Base-by-base conservation (phyloP, 1,139 yeast genomes). In the Hyphopichia buzzinii region DNA sequence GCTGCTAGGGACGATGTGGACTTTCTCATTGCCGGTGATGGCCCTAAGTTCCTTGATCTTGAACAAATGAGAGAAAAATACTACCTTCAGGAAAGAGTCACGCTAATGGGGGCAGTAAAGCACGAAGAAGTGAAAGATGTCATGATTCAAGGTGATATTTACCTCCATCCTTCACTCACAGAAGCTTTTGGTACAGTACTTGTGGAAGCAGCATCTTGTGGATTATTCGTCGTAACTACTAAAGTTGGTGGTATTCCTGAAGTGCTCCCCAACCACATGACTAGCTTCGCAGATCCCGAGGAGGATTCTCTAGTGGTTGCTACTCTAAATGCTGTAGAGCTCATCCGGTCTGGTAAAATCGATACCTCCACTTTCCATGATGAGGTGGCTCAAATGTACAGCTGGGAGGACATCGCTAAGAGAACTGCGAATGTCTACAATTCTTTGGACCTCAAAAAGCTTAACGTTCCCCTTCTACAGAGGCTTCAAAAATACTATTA, bases 221-320 rank as follows among this genome's bases (percentile, higher is more conserved):
- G 97, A 0, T 61, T 94, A 26, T 72, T 87, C 24, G 96, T 94
- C 2, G 98, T 94, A 0, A 90, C 97, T 0, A 94, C 99, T 0
- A 81, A 82, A 42, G 98, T 94, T 0, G 99, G 99, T 2, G 99
- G 98, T 3, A 90, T 92, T 30, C 97, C 97, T 0, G 99, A 94
- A 53, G 98, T 94, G 3, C 62, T 94, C 29, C 99, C 98, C 0
- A 73, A 76, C 19, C 88, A 89, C 52, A 92, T 94, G 97, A 89
- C 96, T 0, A 85, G 84, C 3, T 92, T 86, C 62, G 94, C 97
- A 0, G 74, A 83, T 15, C 96, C 97, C 0, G 74, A 67, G 38
- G 97, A 86, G 39, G 88, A 86, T 42, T 81, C 94, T 3, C 62
- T 90, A 30, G 86, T 84, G 1, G 75, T 72, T 8, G 84, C 88